Base-by-base conservation (phyloP, 495 filamentous ascomycete species). In the Talaromyces thailandensis region DNA sequence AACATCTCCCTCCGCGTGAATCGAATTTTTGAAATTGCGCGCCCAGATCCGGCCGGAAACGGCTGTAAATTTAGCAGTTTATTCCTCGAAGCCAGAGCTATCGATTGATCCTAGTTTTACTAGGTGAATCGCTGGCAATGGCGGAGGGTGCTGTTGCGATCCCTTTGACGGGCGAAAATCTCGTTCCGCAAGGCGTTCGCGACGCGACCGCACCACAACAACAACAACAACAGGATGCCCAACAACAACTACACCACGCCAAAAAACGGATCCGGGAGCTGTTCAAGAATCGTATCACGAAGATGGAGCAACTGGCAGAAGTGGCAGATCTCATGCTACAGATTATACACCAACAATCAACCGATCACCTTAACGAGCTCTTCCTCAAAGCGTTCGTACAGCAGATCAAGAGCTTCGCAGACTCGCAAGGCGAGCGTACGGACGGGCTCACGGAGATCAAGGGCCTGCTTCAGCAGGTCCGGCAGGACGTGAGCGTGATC, bases 1-100 rank as follows among this genome's bases (percentile, higher is more conserved):
- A 50, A 50, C 45, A 50, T 50, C 45, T 50, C 45, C 16, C 8
- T 50, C 45, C 7, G 45, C 45, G 45, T 24, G 45, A 50, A 50
- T 50, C 45, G 45, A 50, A 50, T 50, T 50, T 50, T n/a, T n/a
- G n/a, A 56, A 56, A 56, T 6, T 57, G 55, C 28, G 26, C 55
- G 55, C 55, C 55, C 55, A 57, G 31, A 35, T 57, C 28, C 26
- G 18, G 55, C 26, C 55, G 28, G 55, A 57, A 31, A 31, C 28
- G 55, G 28, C 55, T 57, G 26, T 31, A 35, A 57, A 35, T 32
- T 57, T 32, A 6, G 1, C 31, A 29, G 55, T 31, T 57, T 57
- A 57, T 57, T 31, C 16, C 18, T n/a, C 26, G 31, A 29, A 7
- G 0, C 31, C 12, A 57, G 55, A 35, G 55, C 28, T 57, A 57